Evolutionary conservation across 2,329 filamentous ascomycete genomes (phyloP).

Genomic region (Fusarium globosum): DNA sequence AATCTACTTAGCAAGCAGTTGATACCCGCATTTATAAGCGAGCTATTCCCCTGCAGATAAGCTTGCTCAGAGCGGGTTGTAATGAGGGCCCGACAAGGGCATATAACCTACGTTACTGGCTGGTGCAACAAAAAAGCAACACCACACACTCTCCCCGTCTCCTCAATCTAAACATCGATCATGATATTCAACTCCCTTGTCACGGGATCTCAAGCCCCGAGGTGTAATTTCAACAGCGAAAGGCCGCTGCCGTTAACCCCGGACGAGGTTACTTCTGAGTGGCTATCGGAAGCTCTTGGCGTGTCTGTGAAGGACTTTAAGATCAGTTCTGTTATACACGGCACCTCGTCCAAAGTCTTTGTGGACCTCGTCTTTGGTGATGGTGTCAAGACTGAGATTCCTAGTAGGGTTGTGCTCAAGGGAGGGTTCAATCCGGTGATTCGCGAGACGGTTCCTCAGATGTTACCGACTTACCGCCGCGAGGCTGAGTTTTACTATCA

Average conservation of each 20-base stretch:
- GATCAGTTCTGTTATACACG: not conserved
- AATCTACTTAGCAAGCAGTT: rapidly evolving
- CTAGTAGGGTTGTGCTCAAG: not conserved
- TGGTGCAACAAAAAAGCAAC: not conserved
- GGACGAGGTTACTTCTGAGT: not conserved
- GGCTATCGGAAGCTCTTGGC: not conserved
- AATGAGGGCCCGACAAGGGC: not conserved
- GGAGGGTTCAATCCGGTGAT: not conserved
- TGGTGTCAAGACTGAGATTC: not conserved
- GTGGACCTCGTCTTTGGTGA: not conserved
- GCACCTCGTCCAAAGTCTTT: conserved; percentile 7
- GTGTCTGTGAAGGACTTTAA: not conserved
- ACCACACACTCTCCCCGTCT: not conserved
- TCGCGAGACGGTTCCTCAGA: not conserved
- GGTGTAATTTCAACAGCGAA: not conserved
- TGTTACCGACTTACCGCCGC: not conserved
- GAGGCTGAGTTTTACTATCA: conserved; percentile 3
- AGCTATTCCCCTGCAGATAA: not conserved
- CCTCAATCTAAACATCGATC: not conserved
- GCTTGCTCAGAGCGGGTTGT: no score
- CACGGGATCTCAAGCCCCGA: not conserved
- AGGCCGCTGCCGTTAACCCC: not conserved
- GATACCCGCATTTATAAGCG: no score
- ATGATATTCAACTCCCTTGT: not conserved
- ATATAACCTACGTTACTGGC: not conserved